Base-by-base conservation (phyloP, 345 rosid genomes). In the Linum lewisii region DNA sequence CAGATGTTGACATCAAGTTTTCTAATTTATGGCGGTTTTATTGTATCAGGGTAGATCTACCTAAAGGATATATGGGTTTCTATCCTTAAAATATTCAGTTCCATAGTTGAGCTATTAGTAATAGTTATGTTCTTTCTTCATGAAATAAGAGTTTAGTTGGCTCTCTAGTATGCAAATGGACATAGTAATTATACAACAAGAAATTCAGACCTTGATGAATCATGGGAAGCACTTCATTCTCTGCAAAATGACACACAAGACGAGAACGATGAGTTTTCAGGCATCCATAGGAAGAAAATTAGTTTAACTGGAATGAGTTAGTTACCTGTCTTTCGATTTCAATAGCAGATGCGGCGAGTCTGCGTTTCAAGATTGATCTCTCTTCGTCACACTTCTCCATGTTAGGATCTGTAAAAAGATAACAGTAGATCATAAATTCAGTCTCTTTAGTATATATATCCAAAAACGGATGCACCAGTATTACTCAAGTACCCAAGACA, bases 221-320 rank as follows among this genome's bases (percentile, higher is more conserved):
- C 82, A 93, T 14, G 97, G 91, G 78, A 93, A 88, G 87, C 95
- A 88, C 57, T 84, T 93, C 94, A 93, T 86, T 79, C 94, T 79
- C 99, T 88, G 86, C 78, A 76, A 72, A 66, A 69, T 58, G 73
- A 60, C 36, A 77, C 63, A 77, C 63, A 61, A 56, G 70, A 42
- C 44, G 21, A 69, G 55, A 36, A 26, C 42, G 44, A 47, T 37
- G 42, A 51, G 18, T 21, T 20, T 29, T 59, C 56, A 22, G 23
- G 13, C 14, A 16, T 24, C 6, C 51, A 24, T 16, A 25, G 54
- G 21, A 52, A 3, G 25, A 70, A 36, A 36, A 3, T 62, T 56
- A 59, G 38, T 0, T 21, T 21, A 52, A 36, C 20, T 21, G 38
- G 29, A 59, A 54, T 78, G 77, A 93, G 9, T n/a, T 7, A 59